Base-by-base conservation (phyloP, 1,139 yeast genomes). In the Sugiyamaella japonica region DNA sequence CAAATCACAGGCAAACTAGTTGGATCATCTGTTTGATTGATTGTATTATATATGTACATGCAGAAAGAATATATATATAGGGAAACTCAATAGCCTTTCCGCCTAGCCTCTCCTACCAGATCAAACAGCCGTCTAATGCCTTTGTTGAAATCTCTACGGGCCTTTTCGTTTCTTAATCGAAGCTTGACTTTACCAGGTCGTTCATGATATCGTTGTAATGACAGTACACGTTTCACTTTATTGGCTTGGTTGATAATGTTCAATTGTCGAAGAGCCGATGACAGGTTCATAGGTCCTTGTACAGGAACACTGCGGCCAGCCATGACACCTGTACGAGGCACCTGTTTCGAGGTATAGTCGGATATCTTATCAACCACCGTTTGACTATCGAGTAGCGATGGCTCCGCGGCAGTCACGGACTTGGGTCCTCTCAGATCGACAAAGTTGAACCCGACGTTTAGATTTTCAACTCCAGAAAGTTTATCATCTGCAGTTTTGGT, bases 181-280 rank as follows among this genome's bases (percentile, higher is more conserved):
- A 63, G 64, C 52, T 61, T 59, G 52, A 64, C 67, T 63, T 71
- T 71, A 17, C 73, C 72, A 5, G 74, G 74, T 50, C 68, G 65
- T 57, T 69, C 74, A 39, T 68, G 69, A 50, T 60, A 66, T 49
- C 66, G 56, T 56, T 70, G 73, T 50, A 63, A 56, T 46, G 59
- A 53, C 53, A 65, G 56, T 13, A 65, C 66, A 43, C 65, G 60
- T 38, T 64, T 61, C 42, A 71, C 64, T 29, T 61, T 59, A 61
- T 70, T 68, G 47, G 63, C 57, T 23, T 56, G 55, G 63, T 71
- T 71, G 47, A 66, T 53, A 36, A 56, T 56, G 55, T 65, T 62
- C 41, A 71, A 59, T 50, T 61, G 61, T n/a, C 67, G 54, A 23
- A 70, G 54, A 5, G 71, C 70, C 12, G 56, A 54, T 17, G 59